Evolutionary conservation across 2,329 filamentous ascomycete genomes (phyloP).

Genomic region (Botrytis sinoallii): DNA sequence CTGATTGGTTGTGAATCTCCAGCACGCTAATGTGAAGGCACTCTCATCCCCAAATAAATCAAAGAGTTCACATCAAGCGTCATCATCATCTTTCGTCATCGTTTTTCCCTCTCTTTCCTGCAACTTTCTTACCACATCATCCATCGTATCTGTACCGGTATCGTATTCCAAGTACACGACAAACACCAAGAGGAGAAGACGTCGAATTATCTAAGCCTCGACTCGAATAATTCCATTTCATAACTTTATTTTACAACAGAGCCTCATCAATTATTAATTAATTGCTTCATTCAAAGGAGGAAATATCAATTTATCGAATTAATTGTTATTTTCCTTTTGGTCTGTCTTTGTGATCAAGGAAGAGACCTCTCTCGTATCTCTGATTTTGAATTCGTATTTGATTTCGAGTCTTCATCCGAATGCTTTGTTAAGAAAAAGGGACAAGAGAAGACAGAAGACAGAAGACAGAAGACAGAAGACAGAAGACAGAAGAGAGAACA

Average conservation of each 20-base stretch:
- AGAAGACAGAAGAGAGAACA: accelerated
- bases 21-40: not conserved
- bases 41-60: not conserved
- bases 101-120: not conserved
- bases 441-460: not conserved
- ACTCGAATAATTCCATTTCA: not conserved
- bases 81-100: conserved; percentile 13
- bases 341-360: not conserved
- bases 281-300: not conserved
- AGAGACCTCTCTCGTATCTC: no score
- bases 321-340: not conserved
- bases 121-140: not conserved
- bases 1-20: not conserved
- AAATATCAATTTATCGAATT: not conserved
- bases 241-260: not conserved
- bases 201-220: not conserved
- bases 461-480: no score
- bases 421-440: not conserved
- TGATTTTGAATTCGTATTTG: not conserved
- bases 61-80: not conserved
- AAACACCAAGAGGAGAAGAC: not conserved
- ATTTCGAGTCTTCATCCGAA: not conserved
- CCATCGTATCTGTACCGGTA: not conserved
- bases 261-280: not conserved
- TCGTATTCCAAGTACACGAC: not conserved